A percentile compares a stretch with the other conserved stretches of the same genome.
These are phyloP conservation scores for Leucosporidium scottii DNA, from an alignment of 768 basidiomycete genomes.

Conservation along the genomic window DNA sequence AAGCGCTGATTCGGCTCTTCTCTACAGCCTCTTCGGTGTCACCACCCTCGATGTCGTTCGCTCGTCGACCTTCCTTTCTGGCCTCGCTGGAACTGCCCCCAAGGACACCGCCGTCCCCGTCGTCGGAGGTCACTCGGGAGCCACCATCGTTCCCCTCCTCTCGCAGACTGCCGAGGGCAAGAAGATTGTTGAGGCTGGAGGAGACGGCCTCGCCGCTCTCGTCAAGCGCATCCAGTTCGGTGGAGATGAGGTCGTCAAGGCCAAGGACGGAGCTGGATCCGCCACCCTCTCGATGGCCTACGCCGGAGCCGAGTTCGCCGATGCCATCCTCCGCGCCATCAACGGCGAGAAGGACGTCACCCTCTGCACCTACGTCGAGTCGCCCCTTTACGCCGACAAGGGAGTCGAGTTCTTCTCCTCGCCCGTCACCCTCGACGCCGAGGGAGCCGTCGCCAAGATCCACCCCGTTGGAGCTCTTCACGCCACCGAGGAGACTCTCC, in stretches of 20 bases:
- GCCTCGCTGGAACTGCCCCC: slow-evolving; percentile 60
- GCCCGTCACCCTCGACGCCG: slow-evolving; percentile 78
- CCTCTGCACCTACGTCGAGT: slow-evolving; percentile 55
- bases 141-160: slow-evolving; percentile 88
- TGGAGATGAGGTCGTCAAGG: slow-evolving; percentile 96
- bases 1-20: slow-evolving; percentile 30
- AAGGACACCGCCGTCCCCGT: slow-evolving; percentile 70
- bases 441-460: slow-evolving; percentile 84
- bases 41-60: slow-evolving; percentile 94
- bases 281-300: slow-evolving; percentile 79
- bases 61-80: slow-evolving; percentile 86
- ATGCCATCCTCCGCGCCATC: slow-evolving; percentile 56
- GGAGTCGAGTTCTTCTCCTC: slow-evolving; percentile 93
- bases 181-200: slow-evolving; percentile 50
- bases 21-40: slow-evolving; percentile 80
- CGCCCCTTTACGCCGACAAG: slow-evolving; percentile 70
- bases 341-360: slow-evolving; percentile 58
- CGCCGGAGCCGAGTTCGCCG: slow-evolving; percentile 64
- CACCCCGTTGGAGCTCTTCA: slow-evolving; percentile 72
- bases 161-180: slow-evolving; percentile 62
- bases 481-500: slow-evolving; percentile 72
- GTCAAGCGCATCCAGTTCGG: slow-evolving; percentile 87
- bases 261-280: slow-evolving; percentile 87
- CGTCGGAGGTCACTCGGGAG: slow-evolving; percentile 88
- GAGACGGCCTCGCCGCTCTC: slow-evolving; percentile 61